These are phyloP conservation scores for Nicotiana tabacum DNA, from an alignment of 257 asterid species.

Conservation along the genomic window DNA sequence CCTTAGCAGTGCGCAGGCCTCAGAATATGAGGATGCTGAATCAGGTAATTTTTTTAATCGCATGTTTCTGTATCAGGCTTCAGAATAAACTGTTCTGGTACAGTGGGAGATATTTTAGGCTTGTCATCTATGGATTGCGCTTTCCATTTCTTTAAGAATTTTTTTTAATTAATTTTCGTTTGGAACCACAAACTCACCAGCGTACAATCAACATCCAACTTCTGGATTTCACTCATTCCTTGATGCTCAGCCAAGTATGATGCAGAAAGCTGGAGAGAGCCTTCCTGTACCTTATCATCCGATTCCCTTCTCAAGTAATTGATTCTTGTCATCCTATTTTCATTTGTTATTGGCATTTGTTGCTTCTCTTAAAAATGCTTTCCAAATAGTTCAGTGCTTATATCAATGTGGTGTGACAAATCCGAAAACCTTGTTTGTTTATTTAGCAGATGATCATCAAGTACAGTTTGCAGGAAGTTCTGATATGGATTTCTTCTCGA, in stretches of 20 bases:
- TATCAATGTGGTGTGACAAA: conserved; percentile 9
- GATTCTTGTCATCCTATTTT: conserved; percentile 10
- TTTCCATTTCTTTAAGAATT: conserved; percentile 18
- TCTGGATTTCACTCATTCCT: conserved; percentile 44
- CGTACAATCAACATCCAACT: conserved; percentile 53
- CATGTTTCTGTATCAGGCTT: not conserved
- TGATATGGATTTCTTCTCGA: conserved; percentile 34
- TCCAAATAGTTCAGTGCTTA: not conserved
- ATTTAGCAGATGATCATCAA: conserved; percentile 50
- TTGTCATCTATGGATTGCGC: not conserved
- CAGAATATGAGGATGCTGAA: conserved; percentile 88
- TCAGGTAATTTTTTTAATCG: conserved; percentile 49
- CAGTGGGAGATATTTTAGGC: not conserved
- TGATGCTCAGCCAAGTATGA: conserved; percentile 23
- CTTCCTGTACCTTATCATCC: conserved; percentile 26
- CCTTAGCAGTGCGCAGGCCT: conserved; percentile 56
- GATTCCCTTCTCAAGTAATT: conserved; percentile 30
- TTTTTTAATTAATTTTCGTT: not conserved
- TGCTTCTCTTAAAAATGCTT: not conserved
- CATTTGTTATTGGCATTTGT: not conserved
- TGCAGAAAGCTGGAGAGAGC: conserved; percentile 29
- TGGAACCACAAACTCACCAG: conserved; percentile 39
- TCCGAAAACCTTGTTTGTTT: conserved; percentile 8
- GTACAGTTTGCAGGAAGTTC: conserved; percentile 45
- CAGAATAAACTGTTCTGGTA: not conserved